These are phyloP conservation scores for Buddleja alternifolia DNA, from an alignment of 257 asterid genomes.

Conservation along the genomic window DNA sequence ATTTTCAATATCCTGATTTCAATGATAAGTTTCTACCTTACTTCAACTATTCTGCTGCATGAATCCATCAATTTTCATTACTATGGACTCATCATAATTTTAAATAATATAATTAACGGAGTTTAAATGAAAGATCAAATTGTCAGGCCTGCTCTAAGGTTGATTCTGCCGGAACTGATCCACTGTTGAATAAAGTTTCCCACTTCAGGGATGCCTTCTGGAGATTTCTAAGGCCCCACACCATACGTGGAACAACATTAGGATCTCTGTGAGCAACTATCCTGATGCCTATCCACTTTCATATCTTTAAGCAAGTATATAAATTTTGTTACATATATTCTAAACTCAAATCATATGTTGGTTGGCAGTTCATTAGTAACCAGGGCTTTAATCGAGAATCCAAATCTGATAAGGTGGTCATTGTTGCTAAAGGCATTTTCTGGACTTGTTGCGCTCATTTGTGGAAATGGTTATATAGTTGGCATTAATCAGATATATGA, in stretches of 20 bases:
- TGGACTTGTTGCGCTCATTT: constrained; percentile 87
- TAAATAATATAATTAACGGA: constrained; percentile 27
- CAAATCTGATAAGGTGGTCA: constrained; percentile 92
- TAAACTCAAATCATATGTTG: constrained; percentile 18
- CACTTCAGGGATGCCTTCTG: constrained; percentile 89
- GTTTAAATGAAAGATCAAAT: constrained; percentile 43
- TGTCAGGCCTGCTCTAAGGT: constrained; percentile 87
- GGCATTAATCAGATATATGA: constrained; percentile 98
- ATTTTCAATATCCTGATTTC: too few species aligned
- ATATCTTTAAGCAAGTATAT: not conserved
- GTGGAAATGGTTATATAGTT: constrained; percentile 97
- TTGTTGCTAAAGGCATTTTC: constrained; percentile 75
- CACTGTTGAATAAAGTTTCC: constrained; percentile 54
- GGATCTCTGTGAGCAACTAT: constrained; percentile 78
- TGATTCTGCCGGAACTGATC: constrained; percentile 78
- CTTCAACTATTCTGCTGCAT: too few species aligned
- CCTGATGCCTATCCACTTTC: constrained; percentile 9
- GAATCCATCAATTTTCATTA: not conserved
- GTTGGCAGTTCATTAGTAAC: constrained; percentile 80
- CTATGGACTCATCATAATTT: constrained; percentile 13
- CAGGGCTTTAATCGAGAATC: constrained; percentile 91
- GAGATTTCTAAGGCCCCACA: constrained; percentile 98
- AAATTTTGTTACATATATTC: not conserved
- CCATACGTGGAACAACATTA: constrained; percentile 92
- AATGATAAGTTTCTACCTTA: too few species aligned